phyloP scores from a whole-genome alignment of 306 rosid species.

The Cucumis hystrix region DNA sequence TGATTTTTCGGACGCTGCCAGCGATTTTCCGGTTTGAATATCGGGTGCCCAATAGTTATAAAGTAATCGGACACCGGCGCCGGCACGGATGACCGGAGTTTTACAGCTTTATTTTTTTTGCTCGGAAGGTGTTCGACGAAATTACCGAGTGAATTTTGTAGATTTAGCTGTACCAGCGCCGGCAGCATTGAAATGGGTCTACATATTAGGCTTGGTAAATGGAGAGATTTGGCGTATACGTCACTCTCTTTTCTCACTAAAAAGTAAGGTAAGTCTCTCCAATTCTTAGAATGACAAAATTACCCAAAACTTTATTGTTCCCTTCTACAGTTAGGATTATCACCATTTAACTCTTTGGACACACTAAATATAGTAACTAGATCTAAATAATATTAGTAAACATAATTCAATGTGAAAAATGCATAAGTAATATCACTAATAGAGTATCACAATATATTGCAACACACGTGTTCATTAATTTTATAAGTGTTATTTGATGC shows the following conservation, averaged over 20 bases:
- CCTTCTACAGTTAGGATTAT: too few species aligned
- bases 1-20: neutral
- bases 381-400: too few species aligned
- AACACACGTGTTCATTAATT: too few species aligned
- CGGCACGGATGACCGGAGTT: neutral
- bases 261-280: neutral
- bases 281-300: too few species aligned
- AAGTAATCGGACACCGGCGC: neutral
- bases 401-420: too few species aligned
- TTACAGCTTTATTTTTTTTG: neutral
- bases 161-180: neutral
- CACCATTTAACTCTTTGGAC: too few species aligned
- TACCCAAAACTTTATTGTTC: too few species aligned
- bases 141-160: neutral
- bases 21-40: neutral
- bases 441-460: too few species aligned
- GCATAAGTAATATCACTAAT: too few species aligned
- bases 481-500: too few species aligned
- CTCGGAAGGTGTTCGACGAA: neutral
- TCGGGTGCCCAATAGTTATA: neutral
- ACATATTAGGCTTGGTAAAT: neutral
- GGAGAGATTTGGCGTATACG: neutral
- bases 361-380: too few species aligned
- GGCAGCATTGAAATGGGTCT: neutral
- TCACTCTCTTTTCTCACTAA: neutral